These are phyloP conservation scores for Aspergillus glaucus DNA, from an alignment of 2,329 filamentous ascomycete genomes.

Conservation along the genomic window DNA sequence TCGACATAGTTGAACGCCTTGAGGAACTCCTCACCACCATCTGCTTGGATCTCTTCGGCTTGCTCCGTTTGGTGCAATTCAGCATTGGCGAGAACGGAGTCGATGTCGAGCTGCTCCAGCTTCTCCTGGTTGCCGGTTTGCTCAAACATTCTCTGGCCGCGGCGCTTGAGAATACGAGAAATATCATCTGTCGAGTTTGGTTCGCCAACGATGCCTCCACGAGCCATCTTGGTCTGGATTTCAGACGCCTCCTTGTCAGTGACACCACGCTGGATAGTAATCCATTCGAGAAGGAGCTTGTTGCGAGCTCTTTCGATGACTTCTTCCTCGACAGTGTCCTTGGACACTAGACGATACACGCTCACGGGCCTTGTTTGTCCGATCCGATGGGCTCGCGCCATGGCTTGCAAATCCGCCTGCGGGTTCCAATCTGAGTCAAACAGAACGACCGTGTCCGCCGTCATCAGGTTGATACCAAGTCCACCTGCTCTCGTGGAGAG, in stretches of 20 bases:
- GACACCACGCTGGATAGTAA: conserved; percentile 93
- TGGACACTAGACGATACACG: conserved; percentile 92
- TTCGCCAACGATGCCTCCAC: conserved; percentile 61
- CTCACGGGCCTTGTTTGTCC: conserved; percentile 94
- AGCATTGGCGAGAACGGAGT: conserved; percentile 91
- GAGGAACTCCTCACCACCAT: conserved; percentile 95
- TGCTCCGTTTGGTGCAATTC: conserved; percentile 96
- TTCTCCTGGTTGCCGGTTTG: conserved; percentile 95
- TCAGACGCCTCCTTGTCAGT: conserved; percentile 88
- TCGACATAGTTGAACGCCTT: conserved; percentile 87
- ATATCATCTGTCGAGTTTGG: conserved; percentile 92
- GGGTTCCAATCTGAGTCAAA: conserved; percentile 98
- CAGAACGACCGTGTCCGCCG: conserved; percentile 92
- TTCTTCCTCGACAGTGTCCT: conserved; percentile 97
- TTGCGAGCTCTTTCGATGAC: conserved; percentile 93
- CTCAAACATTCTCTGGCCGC: conserved; percentile 99
- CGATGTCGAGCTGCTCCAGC: conserved; percentile 93
- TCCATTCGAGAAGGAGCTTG: conserved; percentile 93
- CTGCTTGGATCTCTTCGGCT: conserved; percentile 86
- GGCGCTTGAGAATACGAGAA: conserved; percentile 90
- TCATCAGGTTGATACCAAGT: conserved; percentile 98
- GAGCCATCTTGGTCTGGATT: conserved; percentile 69
- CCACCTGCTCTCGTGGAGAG: conserved; percentile 93
- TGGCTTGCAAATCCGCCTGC: conserved; percentile 93
- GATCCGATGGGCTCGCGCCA: conserved; percentile 96